These are phyloP conservation scores for Psilocybe cyanescens DNA, from an alignment of 768 basidiomycete species.

Conservation along the genomic window DNA sequence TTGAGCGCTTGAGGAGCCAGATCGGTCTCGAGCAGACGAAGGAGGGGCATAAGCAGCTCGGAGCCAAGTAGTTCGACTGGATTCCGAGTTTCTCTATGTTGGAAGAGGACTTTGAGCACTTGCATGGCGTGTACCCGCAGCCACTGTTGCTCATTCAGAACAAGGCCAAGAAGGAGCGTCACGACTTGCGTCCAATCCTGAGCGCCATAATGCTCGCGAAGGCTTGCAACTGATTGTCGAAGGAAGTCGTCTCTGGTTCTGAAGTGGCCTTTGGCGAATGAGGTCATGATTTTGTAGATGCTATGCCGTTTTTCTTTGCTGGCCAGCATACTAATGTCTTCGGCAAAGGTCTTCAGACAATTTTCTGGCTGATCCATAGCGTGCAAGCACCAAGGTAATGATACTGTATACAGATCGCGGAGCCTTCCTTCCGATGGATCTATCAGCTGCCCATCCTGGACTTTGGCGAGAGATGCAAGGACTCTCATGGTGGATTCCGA, in stretches of 20 bases:
- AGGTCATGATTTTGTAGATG: slow-evolving; percentile 87
- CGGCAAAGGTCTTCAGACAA: slow-evolving; percentile 69
- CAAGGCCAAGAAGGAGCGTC: slow-evolving; percentile 83
- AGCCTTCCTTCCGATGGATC: slow-evolving; percentile 74
- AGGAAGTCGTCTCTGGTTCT: slow-evolving; percentile 93
- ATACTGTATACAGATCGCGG: slow-evolving; percentile 80
- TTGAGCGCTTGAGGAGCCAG: slow-evolving; percentile 86
- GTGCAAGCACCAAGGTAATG: slow-evolving; percentile 88
- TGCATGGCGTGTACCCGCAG: slow-evolving; percentile 83
- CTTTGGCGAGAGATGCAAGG: slow-evolving; percentile 62
- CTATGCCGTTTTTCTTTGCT: slow-evolving; percentile 73
- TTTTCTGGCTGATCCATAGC: slow-evolving; percentile 75
- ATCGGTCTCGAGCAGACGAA: slow-evolving; percentile 88
- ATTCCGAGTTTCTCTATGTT: slow-evolving; percentile 78
- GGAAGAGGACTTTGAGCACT: slow-evolving; percentile 86
- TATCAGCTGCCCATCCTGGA: slow-evolving; percentile 66
- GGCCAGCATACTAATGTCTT: slow-evolving; percentile 74
- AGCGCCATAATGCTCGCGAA: slow-evolving; percentile 83
- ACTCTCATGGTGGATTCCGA: slow-evolving; percentile 68
- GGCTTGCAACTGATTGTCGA: slow-evolving; percentile 81
- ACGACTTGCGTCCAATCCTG: slow-evolving; percentile 82
- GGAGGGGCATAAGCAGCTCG: slow-evolving; percentile 88
- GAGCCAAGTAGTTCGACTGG: slow-evolving; percentile 78
- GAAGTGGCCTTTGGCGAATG: slow-evolving; percentile 86
- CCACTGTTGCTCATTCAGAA: slow-evolving; percentile 84